These are phyloP conservation scores for Neopestalotiopsis sp. DNA, from an alignment of 2,329 filamentous ascomycete species.

Conservation along the genomic window DNA sequence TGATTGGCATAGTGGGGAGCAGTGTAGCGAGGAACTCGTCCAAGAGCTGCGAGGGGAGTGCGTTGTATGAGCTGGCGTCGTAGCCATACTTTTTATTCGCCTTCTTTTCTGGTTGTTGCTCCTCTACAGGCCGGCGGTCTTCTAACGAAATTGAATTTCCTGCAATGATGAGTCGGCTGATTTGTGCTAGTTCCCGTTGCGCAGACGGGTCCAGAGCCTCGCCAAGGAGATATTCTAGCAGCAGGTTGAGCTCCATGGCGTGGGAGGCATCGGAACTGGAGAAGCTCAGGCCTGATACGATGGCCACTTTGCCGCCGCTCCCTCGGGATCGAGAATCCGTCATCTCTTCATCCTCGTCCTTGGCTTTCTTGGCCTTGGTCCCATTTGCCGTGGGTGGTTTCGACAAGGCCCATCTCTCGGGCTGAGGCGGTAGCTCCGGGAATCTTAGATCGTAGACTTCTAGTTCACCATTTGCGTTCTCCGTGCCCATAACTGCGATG, in stretches of 20 bases:
- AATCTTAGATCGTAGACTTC: slow-evolving; percentile 90
- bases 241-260: slow-evolving; percentile 74
- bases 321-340: slow-evolving; percentile 42
- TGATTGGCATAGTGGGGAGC: slow-evolving; percentile 86
- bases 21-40: slow-evolving; percentile 83
- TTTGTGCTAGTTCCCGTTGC: slow-evolving; percentile 66
- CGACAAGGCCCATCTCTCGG: slow-evolving; percentile 76
- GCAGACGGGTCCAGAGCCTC: slow-evolving; percentile 69
- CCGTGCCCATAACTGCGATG: slow-evolving; percentile 91
- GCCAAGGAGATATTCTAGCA: slow-evolving; percentile 87
- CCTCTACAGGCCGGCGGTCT: slow-evolving; percentile 38
- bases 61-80: slow-evolving; percentile 86
- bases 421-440: slow-evolving; percentile 83
- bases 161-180: slow-evolving; percentile 87
- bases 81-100: slow-evolving; percentile 88
- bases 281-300: slow-evolving; percentile 88
- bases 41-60: slow-evolving; percentile 80
- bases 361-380: slow-evolving; percentile 38
- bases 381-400: slow-evolving; percentile 42
- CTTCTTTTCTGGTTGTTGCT: slow-evolving; percentile 52
- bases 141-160: slow-evolving; percentile 76
- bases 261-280: slow-evolving; percentile 75
- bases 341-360: slow-evolving; percentile 63
- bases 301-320: slow-evolving; percentile 68
- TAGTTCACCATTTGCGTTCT: slow-evolving; percentile 90